phyloP scores from a whole-genome alignment of 139 green algal species.

The Micractinium sp. region DNA sequence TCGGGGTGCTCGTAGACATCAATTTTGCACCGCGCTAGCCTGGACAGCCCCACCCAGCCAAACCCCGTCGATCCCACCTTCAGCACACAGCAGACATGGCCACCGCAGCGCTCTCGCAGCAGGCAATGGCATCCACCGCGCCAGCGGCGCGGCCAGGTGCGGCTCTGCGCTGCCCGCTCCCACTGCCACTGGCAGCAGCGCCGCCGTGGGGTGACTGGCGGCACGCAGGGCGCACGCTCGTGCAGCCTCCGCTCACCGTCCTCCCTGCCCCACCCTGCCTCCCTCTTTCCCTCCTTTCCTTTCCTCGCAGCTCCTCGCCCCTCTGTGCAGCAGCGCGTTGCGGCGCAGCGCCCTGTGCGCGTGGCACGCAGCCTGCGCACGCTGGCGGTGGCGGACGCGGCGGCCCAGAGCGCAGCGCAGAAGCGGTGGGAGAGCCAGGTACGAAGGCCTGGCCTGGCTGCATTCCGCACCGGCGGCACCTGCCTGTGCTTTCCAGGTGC shows the following conservation, averaged over 20 bases:
- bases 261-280: background rate
- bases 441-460: too few species aligned
- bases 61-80: too few species aligned
- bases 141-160: background rate
- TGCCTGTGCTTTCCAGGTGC: background rate
- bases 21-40: too few species aligned
- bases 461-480: too few species aligned
- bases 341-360: background rate
- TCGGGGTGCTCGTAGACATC: too few species aligned
- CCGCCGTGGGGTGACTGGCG: background rate
- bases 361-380: background rate
- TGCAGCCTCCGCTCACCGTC: background rate
- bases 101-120: background rate
- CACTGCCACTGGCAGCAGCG: background rate
- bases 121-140: background rate
- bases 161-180: background rate
- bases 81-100: background rate
- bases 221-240: background rate
- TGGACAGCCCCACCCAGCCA: too few species aligned
- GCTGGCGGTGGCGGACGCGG: conserved; percentile 6
- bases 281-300: background rate
- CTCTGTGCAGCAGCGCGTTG: background rate
- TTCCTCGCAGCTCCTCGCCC: background rate
- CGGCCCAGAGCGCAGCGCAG: conserved; percentile 31
- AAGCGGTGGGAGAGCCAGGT: conserved; percentile 43